These are phyloP conservation scores for Citrus maxima DNA, from an alignment of 345 rosid genomes.

Conservation along the genomic window DNA sequence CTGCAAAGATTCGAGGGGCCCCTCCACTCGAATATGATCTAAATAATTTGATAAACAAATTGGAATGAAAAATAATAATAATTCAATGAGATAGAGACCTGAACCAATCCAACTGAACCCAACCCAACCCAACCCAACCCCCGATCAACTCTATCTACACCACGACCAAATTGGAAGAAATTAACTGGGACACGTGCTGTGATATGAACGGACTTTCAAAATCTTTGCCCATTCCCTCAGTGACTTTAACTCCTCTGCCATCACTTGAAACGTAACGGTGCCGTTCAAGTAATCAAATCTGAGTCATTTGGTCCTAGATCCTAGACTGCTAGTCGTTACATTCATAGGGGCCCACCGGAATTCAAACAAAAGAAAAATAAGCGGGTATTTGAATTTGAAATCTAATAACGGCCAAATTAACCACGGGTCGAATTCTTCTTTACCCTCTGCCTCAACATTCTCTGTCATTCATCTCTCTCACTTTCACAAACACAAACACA, in stretches of 20 bases:
- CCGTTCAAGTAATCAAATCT: background rate
- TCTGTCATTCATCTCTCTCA: background rate
- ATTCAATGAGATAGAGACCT: no score
- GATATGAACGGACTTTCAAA: background rate
- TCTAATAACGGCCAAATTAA: slow-evolving; percentile 42
- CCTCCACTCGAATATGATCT: no score
- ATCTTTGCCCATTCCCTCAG: background rate
- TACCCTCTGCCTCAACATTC: background rate
- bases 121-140: no score
- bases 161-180: background rate
- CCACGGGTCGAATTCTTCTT: background rate
- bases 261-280: background rate
- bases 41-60: no score
- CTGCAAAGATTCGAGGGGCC: no score
- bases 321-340: background rate
- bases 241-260: background rate
- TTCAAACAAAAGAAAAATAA: background rate
- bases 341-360: slow-evolving; percentile 17
- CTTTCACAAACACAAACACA: slow-evolving; percentile 2
- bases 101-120: no score
- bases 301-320: background rate
- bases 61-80: no score
- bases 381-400: slow-evolving; percentile 54
- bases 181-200: background rate
- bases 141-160: no score